Evolutionary conservation across 768 basidiomycete genomes (phyloP), one percentile per base, ranked within the genome.

Genomic region (Podaxis pistillaris): DNA sequence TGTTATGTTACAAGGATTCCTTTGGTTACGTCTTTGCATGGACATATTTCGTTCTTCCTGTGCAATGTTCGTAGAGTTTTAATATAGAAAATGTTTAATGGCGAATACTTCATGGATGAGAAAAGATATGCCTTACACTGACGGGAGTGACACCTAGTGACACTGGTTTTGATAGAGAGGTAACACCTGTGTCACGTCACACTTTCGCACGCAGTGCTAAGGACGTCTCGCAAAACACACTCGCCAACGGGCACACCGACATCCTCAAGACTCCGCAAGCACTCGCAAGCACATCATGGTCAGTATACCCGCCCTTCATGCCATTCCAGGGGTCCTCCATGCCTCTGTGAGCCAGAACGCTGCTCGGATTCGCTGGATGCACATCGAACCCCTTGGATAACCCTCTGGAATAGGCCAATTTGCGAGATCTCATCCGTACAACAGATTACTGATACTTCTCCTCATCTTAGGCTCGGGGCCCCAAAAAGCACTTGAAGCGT

Each of bases 401-500:
- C 74, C 73, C 73, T 75, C 15, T 58, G 65, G 59, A 60, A 50
- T 47, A 24, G 52, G 24, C 28, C 53, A 22, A 54, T 26, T 15
- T 55, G 65, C 66, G 62, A 54, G 63, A 56, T 61, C 59, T 67
- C 60, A 24, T 46, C 26, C 13, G 12, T 55, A n/a, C 54, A 13
- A n/a, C 37, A 57, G 56, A 65, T 66, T 63, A 65, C 77, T 77
- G 63, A 76, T 66, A 54, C 11, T 46, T 58, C 59, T 58, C 28
- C 51, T 50, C 72, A 17, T 68, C 68, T 68, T 68, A 97, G 96
- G 94, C 86, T 74, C 90, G 96, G 78, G 96, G 96, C 88, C 96
- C 96, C 67, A 97, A 93, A 90, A 97, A 97, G 81, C 96, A 98
- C 76, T 86, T 98, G 83, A 98, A 98, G 86, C 92, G 96, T 74